phyloP scores from a whole-genome alignment of 371 early-diverging fungal genomes.

The Zychaea mexicana region DNA sequence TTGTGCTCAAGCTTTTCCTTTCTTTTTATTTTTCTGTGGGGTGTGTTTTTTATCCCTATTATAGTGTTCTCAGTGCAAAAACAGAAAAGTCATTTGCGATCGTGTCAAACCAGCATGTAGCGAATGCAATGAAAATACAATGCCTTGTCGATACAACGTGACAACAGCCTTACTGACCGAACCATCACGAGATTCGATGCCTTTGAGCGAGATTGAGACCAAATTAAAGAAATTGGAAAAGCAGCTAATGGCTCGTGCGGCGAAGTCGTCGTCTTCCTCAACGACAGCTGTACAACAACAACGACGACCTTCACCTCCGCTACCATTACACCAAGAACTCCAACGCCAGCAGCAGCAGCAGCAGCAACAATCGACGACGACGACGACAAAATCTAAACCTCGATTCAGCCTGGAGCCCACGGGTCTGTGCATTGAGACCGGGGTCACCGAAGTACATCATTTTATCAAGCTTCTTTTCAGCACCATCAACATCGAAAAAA shows the following conservation, averaged over 20 bases:
- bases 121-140: background rate
- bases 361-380: background rate
- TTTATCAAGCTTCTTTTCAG: slow-evolving; percentile 19
- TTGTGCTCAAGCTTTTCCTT: background rate
- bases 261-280: background rate
- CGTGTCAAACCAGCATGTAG: slow-evolving; percentile 10
- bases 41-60: too few species aligned
- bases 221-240: slow-evolving; percentile 11
- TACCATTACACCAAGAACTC: too few species aligned
- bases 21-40: background rate
- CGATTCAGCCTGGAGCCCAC: slow-evolving; percentile 1
- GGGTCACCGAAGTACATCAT: slow-evolving; percentile 21
- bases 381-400: background rate
- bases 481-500: slow-evolving; percentile 9
- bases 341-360: background rate
- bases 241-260: background rate
- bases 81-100: slow-evolving; percentile 6
- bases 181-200: background rate
- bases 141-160: slow-evolving; percentile 1
- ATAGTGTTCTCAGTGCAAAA: slow-evolving; percentile 9
- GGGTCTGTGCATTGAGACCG: slow-evolving; percentile 17
- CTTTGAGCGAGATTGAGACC: slow-evolving; percentile 10
- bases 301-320: background rate
- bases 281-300: background rate
- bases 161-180: background rate